Percentiles rank a stretch among this genome's conserved stretches.
phyloP scores from a whole-genome alignment of 208 protist genomes.

The Tetramitus jugosus region DNA sequence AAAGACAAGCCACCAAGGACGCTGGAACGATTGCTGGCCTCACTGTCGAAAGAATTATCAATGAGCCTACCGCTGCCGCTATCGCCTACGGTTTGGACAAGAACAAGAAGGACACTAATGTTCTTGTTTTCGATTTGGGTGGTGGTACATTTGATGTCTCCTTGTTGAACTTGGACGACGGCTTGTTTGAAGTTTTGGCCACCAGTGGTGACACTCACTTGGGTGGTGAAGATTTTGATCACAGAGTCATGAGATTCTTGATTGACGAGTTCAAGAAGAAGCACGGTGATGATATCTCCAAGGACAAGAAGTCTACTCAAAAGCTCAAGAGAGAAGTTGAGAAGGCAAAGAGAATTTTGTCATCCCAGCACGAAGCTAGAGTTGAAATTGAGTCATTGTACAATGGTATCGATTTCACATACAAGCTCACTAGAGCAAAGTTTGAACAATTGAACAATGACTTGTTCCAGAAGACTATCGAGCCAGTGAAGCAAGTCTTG shows the following conservation, averaged over 20 bases:
- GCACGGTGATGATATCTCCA: constrained; percentile 45
- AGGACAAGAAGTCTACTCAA: constrained; percentile 42
- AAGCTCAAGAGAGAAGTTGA: constrained; percentile 71
- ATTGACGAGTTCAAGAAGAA: constrained; percentile 87
- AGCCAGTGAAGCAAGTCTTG: constrained; percentile 75
- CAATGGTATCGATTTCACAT: constrained; percentile 72
- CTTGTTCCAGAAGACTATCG: constrained; percentile 80
- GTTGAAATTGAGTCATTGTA: constrained; percentile 87
- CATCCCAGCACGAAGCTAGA: constrained; percentile 46
- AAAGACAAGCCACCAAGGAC: constrained; percentile 86
- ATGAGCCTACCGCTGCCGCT: constrained; percentile 88
- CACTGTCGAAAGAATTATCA: constrained; percentile 86
- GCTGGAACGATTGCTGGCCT: constrained; percentile 81
- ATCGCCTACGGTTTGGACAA: constrained; percentile 87
- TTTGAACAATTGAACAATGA: constrained; percentile 90
- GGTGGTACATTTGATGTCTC: constrained; percentile 93
- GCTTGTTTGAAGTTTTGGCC: constrained; percentile 84
- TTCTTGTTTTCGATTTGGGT: constrained; percentile 89
- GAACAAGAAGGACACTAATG: constrained; percentile 61
- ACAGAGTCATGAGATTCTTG: constrained; percentile 71
- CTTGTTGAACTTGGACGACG: constrained; percentile 69
- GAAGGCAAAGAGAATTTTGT: constrained; percentile 83
- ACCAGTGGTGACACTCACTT: constrained; percentile 87
- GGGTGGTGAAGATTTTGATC: constrained; percentile 90
- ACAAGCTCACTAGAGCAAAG: constrained; percentile 62